Percentiles rank a stretch among this genome's conserved stretches.
Conservation (phyloP, 2,329 filamentous ascomycete species). For the Ceratocystis cacaofunesta region DNA sequence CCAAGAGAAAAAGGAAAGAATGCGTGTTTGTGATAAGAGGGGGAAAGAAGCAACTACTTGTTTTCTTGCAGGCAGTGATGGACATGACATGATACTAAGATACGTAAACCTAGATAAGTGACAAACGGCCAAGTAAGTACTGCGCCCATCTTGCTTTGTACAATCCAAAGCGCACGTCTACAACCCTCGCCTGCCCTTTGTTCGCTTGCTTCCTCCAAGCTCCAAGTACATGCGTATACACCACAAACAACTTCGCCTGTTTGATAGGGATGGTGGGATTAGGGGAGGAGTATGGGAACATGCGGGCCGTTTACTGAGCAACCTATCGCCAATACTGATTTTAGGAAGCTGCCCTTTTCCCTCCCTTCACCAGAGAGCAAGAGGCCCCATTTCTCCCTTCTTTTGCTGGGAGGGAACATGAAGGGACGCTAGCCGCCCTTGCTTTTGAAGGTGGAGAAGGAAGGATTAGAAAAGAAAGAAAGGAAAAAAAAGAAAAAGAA, state of each 20-base stretch:
- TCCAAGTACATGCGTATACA: neutral
- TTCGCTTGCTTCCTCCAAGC: too few species aligned
- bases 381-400: neutral
- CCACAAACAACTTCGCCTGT: neutral
- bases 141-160: too few species aligned
- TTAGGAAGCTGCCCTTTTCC: neutral
- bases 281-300: neutral
- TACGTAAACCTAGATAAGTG: neutral
- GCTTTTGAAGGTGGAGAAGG: neutral
- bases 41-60: conserved; percentile 1
- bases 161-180: too few species aligned
- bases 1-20: neutral
- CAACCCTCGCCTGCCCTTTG: too few species aligned
- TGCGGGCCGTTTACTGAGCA: neutral
- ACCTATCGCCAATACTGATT: neutral
- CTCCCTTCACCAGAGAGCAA: neutral
- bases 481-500: neutral
- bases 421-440: neutral
- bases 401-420: neutral
- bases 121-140: neutral
- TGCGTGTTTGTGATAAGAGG: neutral
- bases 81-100: neutral
- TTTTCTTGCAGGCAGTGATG: neutral
- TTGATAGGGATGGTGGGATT: neutral
- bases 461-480: neutral